Base-by-base conservation (phyloP, 768 basidiomycete species). In the Russula ochroleuca region DNA sequence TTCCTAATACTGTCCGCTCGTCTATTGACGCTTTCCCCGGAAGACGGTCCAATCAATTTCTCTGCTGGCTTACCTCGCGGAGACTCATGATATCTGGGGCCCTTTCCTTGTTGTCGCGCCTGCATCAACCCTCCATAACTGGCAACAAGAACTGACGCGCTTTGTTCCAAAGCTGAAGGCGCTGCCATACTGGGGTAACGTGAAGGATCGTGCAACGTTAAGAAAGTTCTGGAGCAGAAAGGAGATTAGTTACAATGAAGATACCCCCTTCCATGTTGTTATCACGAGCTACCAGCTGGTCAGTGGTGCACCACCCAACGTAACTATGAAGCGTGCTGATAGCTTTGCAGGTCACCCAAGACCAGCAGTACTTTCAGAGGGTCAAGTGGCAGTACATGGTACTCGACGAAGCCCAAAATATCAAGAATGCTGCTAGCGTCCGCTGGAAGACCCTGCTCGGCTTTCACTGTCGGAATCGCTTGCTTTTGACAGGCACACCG, bases 341-440 rank as follows among this genome's bases (percentile, higher is more conserved):
- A 50, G 17, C 51, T 10, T 41, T 52, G 0, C 70, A 94, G 92
- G 86, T 96, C 53, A 94, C 93, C 2, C 90, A 92, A 78, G 97
- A 98, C 72, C 94, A 97, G 71, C 92, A 98, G 69, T 97, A 99
- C 76, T 96, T 99, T 77, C 92, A 97, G 72, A 85, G 91, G 43
- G 88, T 98, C 66, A 96, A 94, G 71, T 99, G 97, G 97, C 97
- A 99, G 76, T 99, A 98, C 73, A 98, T 98, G 96, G 85, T 99
- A 63, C 81, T 99, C n/a, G 97, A 99, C 70, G 97, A 99, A 75
- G 97, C 97, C 2, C 97, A 99, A 75, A 98, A 98, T 61, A 98
- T 99, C 81, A 99, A 99, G 80, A 96, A 94, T 71, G 94, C 97
- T 25, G 85, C 92, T 25, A 94, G 91, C 75, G 90, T 92, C 10